Evolutionary conservation across 2,329 filamentous ascomycete species (phyloP), one percentile per base, ranked within the genome.

Genomic region (Xylaria sp.): DNA sequence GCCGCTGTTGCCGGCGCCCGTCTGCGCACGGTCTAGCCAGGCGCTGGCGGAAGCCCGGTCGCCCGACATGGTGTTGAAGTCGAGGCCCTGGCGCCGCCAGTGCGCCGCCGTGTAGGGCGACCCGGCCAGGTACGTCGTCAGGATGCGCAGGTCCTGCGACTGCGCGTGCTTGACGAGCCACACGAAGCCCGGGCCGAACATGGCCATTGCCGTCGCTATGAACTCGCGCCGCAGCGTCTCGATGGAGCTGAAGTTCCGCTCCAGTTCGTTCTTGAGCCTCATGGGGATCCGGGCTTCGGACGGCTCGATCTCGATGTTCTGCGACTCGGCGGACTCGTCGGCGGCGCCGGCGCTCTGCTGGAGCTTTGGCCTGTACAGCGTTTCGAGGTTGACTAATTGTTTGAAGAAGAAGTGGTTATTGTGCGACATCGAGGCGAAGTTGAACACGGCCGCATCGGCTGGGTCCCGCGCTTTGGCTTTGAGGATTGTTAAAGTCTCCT

Each of bases 181-280:
- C 79, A 98, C 92, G 83, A 97, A 98, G 73, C 96, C 96, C 0
- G 95, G 94, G 64, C 95, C 96, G 84, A 99, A 98, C 94, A 98
- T 98, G 83, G 90, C 88, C 74, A 89, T 86, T 68, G 95, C 95
- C 50, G 92, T 97, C 73, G 90, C 85, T 77, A 96, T 82, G 81
- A 99, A 90, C 79, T 96, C 92, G 75, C 87, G 86, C 78, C 90
- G 90, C 68, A 99, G 89, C 37, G 92, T 94, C 73, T 97, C 92
- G 75, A 97, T 84, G 76, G 91, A 94, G 78, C 92, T 91, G 84
- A 97, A 98, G 76, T 89, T 89, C 74, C 84, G 82, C 76, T 88
- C 84, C 75, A 98, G 89, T 66, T 87, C 85, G 67, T 78, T 74
- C 75, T 84, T 81, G 70, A 97, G 87, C 52, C 78, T 73, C 1